Conservation (phyloP, 2,329 filamentous ascomycete species). For the Dactylonectria macrodidyma region DNA sequence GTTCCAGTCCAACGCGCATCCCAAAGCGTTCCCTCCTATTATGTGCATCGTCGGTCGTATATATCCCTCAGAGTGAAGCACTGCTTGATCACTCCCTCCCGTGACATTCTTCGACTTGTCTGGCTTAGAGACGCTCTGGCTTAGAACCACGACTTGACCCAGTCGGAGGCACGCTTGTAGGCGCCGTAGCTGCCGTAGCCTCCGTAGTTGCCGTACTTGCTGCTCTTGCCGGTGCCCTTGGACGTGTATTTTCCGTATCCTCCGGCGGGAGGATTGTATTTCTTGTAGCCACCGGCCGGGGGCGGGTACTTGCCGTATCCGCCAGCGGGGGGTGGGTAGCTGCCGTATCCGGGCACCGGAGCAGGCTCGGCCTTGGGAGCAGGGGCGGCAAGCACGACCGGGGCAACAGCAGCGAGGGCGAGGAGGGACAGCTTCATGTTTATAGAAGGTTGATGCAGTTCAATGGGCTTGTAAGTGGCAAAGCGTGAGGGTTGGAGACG, state of each 20-base stretch:
- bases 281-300: constrained; percentile 25
- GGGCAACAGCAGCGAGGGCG: constrained; percentile 44
- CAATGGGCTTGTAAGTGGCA: neutral
- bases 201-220: constrained; percentile 35
- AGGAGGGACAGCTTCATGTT: constrained; percentile 52
- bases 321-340: constrained; percentile 23
- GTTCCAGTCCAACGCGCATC: constrained; percentile 1
- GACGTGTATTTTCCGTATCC: constrained; percentile 20
- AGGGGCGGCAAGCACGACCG: constrained; percentile 46
- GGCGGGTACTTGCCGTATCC: constrained; percentile 25
- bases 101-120: neutral
- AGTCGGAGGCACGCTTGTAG: constrained; percentile 15
- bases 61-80: neutral
- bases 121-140: neutral
- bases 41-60: neutral
- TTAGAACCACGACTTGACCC: constrained; percentile 12
- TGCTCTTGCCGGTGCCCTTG: constrained; percentile 16
- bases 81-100: neutral
- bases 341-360: constrained; percentile 20
- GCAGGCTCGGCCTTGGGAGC: constrained; percentile 40
- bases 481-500: constrained; percentile 8
- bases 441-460: neutral
- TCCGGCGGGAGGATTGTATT: constrained; percentile 6
- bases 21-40: neutral
- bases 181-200: constrained; percentile 21